Evolutionary conservation across 2,329 filamentous ascomycete species (phyloP).

Genomic region (Raffaelea ambrosiae): DNA sequence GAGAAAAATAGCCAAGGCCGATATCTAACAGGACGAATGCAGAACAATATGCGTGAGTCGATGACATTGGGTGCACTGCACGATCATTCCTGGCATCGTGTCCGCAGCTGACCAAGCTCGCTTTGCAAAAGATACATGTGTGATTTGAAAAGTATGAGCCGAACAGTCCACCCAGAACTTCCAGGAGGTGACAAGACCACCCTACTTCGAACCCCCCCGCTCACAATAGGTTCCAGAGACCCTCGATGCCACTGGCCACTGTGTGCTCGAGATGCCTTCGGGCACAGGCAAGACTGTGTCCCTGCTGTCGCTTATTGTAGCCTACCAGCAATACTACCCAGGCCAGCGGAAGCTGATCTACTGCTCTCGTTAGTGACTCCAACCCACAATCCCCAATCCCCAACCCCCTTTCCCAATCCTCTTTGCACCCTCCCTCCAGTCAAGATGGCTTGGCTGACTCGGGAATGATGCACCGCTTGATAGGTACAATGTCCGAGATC

Average conservation of each 20-base stretch:
- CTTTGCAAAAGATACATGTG: slow-evolving; percentile 37
- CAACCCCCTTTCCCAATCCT: too few relatives aligned
- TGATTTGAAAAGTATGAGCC: slow-evolving; percentile 41
- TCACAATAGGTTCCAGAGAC: slow-evolving; percentile 42
- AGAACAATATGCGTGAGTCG: slow-evolving; percentile 46
- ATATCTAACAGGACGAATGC: neutral
- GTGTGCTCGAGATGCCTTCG: slow-evolving; percentile 97
- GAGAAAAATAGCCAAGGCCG: neutral
- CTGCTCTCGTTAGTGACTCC: slow-evolving; percentile 68
- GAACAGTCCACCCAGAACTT: too few relatives aligned
- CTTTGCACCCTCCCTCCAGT: too few relatives aligned
- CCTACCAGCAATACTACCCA: slow-evolving; percentile 89
- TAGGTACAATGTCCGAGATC: slow-evolving; percentile 95
- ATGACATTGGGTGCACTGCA: neutral
- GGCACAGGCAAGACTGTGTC: slow-evolving; percentile 97
- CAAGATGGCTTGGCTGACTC: too few relatives aligned
- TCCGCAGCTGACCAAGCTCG: neutral
- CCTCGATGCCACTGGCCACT: slow-evolving; percentile 88
- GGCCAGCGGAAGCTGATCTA: slow-evolving; percentile 96
- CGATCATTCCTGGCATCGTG: neutral
- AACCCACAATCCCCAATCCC: too few relatives aligned
- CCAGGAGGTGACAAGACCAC: too few relatives aligned
- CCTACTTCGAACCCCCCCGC: too few relatives aligned
- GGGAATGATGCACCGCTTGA: neutral
- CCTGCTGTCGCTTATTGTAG: slow-evolving; percentile 86